Conservation (phyloP, 2,329 filamentous ascomycete species). For the Talaromyces islandicus region DNA sequence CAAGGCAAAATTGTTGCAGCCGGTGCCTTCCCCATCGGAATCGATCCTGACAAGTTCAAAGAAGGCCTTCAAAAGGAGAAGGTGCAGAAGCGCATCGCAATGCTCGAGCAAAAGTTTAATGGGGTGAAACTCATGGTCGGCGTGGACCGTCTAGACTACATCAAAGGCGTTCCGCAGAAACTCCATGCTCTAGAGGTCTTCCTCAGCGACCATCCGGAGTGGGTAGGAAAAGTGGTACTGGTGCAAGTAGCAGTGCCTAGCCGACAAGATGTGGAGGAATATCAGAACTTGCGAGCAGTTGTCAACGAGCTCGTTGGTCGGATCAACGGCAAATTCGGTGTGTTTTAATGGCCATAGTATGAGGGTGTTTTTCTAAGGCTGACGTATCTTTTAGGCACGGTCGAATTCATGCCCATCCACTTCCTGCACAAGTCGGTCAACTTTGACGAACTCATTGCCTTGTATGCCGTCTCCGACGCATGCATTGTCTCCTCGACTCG, state of each 20-base stretch:
- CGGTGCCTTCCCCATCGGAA: conserved; percentile 90
- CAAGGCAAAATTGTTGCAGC: conserved; percentile 78
- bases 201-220: conserved; percentile 87
- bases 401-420: conserved; percentile 97
- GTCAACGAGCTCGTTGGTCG: conserved; percentile 92
- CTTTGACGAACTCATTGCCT: conserved; percentile 84
- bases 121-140: conserved; percentile 92
- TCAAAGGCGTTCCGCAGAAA: conserved; percentile 96
- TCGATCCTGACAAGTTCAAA: conserved; percentile 90
- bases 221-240: conserved; percentile 91
- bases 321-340: conserved; percentile 87
- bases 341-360: neutral
- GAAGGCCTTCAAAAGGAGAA: conserved; percentile 75
- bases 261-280: conserved; percentile 89
- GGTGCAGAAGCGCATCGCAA: conserved; percentile 76
- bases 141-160: conserved; percentile 91
- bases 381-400: conserved; percentile 52
- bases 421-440: conserved; percentile 91
- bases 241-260: conserved; percentile 91
- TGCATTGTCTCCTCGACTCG: conserved; percentile 85
- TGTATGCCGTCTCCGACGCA: conserved; percentile 84
- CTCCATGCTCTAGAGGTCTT: conserved; percentile 91
- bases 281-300: conserved; percentile 86
- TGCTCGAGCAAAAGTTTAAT: conserved; percentile 79
- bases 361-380: neutral